Evolutionary conservation across 2,329 filamentous ascomycete species (phyloP).

Genomic region (Penicillium aurantiogriseum): DNA sequence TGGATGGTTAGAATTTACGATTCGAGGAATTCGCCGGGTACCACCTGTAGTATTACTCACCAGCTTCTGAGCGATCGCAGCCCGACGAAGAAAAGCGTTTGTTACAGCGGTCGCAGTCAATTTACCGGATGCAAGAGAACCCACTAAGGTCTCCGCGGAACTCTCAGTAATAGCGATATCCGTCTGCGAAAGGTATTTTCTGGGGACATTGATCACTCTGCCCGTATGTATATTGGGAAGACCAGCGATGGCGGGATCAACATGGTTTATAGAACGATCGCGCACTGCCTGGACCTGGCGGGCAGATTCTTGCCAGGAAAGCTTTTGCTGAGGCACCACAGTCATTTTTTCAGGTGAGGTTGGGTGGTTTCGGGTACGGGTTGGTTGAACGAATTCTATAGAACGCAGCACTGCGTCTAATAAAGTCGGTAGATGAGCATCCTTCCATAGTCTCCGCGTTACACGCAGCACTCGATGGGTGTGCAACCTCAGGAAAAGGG

Average conservation of each 20-base stretch:
- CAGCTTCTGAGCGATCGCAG: conserved; percentile 53
- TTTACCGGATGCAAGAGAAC: conserved; percentile 45
- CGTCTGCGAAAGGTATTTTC: conserved; percentile 45
- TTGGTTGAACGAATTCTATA: background rate
- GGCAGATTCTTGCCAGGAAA: background rate
- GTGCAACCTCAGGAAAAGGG: background rate
- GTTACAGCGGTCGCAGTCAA: conserved; percentile 48
- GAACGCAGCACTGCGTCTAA: background rate
- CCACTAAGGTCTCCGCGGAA: conserved; percentile 45
- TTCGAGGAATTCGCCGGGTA: background rate
- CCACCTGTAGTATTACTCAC: conserved; percentile 23
- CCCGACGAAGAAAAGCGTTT: conserved; percentile 56
- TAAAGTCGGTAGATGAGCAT: background rate
- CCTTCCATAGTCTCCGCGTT: background rate
- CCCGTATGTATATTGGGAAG: conserved; percentile 15
- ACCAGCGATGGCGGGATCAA: background rate
- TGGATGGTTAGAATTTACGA: background rate
- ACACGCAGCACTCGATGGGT: background rate
- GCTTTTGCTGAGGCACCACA: background rate
- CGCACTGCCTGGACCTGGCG: background rate
- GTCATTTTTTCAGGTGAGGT: background rate
- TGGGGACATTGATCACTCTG: conserved; percentile 38
- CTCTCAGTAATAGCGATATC: conserved; percentile 54
- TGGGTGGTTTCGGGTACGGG: background rate
- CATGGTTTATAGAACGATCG: background rate